Evolutionary conservation across 768 basidiomycete genomes (phyloP).

Genomic region (Rhodosporidiobolus sp.): DNA sequence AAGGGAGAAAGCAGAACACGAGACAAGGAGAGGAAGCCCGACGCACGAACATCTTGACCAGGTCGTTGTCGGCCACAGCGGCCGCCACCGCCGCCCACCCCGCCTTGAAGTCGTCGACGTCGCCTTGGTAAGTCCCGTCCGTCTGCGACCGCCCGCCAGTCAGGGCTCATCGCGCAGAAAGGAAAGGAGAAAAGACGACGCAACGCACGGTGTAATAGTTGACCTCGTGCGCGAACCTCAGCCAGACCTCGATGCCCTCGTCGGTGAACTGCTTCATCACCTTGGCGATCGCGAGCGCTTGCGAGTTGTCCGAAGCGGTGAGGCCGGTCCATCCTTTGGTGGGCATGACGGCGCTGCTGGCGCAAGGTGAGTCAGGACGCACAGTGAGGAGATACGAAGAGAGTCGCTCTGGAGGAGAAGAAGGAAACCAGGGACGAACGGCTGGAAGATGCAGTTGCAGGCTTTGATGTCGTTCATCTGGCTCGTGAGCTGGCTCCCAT

Average conservation of each 20-base stretch:
- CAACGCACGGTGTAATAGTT: not conserved
- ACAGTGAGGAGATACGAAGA: too few species aligned
- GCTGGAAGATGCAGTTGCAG: slow-evolving; percentile 33
- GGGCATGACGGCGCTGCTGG: slow-evolving; percentile 33
- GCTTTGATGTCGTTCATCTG: slow-evolving; percentile 34
- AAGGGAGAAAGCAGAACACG: too few species aligned
- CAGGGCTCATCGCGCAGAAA: not conserved
- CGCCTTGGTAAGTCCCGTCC: slow-evolving; percentile 43
- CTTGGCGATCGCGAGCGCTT: slow-evolving; percentile 42
- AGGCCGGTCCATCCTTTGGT: slow-evolving; percentile 40
- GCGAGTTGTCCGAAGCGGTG: slow-evolving; percentile 36
- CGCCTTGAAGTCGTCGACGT: slow-evolving; percentile 37
- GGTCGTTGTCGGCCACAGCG: slow-evolving; percentile 29
- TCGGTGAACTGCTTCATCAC: slow-evolving; percentile 46
- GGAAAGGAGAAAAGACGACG: not conserved
- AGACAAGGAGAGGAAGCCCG: not conserved
- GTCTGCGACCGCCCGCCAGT: not conserved
- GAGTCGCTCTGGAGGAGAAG: not conserved
- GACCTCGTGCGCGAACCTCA: slow-evolving; percentile 38
- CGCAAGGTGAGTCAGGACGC: too few species aligned
- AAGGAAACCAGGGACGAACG: slow-evolving; percentile 3
- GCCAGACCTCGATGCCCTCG: slow-evolving; percentile 44
- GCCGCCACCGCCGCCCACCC: slow-evolving; percentile 40
- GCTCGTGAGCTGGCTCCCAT: slow-evolving; percentile 10
- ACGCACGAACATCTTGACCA: slow-evolving; percentile 42